Conservation (phyloP, 2,329 filamentous ascomycete species). For the Balansia obtecta region DNA sequence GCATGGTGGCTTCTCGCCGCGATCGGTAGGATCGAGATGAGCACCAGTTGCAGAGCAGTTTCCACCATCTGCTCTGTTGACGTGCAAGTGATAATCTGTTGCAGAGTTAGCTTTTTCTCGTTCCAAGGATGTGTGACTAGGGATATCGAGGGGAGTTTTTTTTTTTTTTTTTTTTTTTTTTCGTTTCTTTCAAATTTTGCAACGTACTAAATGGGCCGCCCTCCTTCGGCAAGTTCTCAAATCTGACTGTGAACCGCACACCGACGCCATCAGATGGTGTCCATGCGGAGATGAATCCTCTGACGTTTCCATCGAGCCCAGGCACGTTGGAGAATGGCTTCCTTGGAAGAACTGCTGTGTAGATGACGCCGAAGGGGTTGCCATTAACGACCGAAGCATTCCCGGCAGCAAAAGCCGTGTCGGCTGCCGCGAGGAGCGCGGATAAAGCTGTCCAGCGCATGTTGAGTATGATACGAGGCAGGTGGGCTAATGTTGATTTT, state of each 20-base stretch:
- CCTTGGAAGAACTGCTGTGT: constrained; percentile 43
- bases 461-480: neutral
- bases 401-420: constrained; percentile 11
- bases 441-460: neutral
- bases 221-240: constrained; percentile 45
- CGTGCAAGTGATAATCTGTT: constrained; percentile 62
- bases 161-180: neutral
- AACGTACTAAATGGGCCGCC: constrained; percentile 50
- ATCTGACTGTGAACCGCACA: constrained; percentile 40
- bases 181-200: neutral
- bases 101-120: neutral
- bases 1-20: constrained; percentile 51
- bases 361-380: constrained; percentile 42
- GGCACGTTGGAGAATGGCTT: constrained; percentile 37
- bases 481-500: too few relatives aligned
- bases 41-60: constrained; percentile 57
- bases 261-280: constrained; percentile 38
- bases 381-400: constrained; percentile 38
- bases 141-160: neutral
- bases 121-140: neutral
- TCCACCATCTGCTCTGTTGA: constrained; percentile 45
- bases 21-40: constrained; percentile 60
- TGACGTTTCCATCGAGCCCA: constrained; percentile 29
- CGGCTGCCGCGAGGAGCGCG: neutral
- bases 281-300: constrained; percentile 38